Evolutionary conservation across 768 basidiomycete genomes (phyloP).

Genomic region (Pisolithus orientalis): DNA sequence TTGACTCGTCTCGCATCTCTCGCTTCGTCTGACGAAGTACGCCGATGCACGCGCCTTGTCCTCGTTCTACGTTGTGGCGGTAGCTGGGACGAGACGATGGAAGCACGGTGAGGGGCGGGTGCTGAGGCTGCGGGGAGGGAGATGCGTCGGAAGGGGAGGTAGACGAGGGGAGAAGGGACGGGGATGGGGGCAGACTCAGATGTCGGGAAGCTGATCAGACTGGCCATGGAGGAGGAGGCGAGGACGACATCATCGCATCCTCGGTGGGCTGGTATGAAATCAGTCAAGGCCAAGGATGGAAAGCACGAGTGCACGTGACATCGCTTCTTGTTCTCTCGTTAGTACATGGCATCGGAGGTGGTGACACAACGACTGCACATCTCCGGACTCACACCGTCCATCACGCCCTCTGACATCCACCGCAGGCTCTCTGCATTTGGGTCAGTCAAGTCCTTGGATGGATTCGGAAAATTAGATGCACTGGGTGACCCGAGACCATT

Average conservation of each 20-base stretch:
- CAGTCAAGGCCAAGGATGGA: constrained; percentile 14
- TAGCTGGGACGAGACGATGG: constrained; percentile 61
- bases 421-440: constrained; percentile 61
- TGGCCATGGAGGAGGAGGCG: constrained; percentile 6
- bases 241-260: no score
- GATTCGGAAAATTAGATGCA: constrained; percentile 57
- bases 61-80: constrained; percentile 70
- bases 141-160: constrained; percentile 59
- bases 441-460: constrained; percentile 60
- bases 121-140: constrained; percentile 48
- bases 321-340: neutral
- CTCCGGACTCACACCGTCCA: constrained; percentile 66
- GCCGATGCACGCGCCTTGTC: constrained; percentile 38
- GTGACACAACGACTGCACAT: constrained; percentile 62
- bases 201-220: constrained; percentile 27
- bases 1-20: constrained; percentile 53
- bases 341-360: constrained; percentile 8
- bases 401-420: constrained; percentile 51
- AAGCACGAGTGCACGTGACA: neutral
- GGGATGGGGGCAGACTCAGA: constrained; percentile 16
- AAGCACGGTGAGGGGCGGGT: constrained; percentile 27
- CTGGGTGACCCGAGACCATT: constrained; percentile 66
- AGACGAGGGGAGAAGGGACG: constrained; percentile 34
- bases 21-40: constrained; percentile 41
- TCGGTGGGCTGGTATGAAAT: constrained; percentile 3